These are phyloP conservation scores for Bifiguratus adelaidae DNA, from an alignment of 192 early-diverging fungal species.

Conservation along the genomic window DNA sequence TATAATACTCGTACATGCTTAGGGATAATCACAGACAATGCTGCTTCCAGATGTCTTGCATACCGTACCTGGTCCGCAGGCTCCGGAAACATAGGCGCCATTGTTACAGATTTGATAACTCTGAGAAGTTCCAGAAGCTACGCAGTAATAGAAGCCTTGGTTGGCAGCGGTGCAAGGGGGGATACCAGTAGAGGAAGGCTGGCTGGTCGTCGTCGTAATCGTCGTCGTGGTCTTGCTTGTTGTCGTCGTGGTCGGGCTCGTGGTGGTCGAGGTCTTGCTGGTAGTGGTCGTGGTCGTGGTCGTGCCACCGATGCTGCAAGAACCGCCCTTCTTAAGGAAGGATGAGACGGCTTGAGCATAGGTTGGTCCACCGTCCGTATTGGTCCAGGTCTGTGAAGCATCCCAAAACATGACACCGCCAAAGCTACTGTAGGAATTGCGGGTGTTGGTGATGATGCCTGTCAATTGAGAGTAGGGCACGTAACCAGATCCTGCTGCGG, in stretches of 20 bases:
- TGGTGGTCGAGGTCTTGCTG: neutral
- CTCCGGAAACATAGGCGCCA: neutral
- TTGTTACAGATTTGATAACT: neutral
- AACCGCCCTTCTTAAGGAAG: constrained; percentile 2
- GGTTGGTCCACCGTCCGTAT: constrained; percentile 18
- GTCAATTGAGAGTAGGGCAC: constrained; percentile 17
- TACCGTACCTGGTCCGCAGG: neutral
- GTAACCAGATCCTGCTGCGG: constrained; percentile 37
- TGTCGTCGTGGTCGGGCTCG: neutral
- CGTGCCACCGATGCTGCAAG: neutral
- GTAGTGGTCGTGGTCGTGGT: neutral
- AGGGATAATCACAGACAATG: neutral
- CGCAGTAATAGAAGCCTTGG: neutral
- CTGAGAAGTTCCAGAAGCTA: neutral
- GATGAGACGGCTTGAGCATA: constrained; percentile 9
- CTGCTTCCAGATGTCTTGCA: neutral
- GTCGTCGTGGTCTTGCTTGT: constrained; percentile 1
- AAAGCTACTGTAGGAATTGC: constrained; percentile 5
- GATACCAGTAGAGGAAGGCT: neutral
- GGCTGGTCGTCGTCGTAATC: neutral
- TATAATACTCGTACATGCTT: too few relatives aligned
- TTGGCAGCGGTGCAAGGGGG: neutral
- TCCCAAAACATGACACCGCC: constrained; percentile 8
- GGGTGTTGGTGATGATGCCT: constrained; percentile 18
- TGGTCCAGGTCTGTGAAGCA: constrained; percentile 48